Evolutionary conservation across 2,329 filamentous ascomycete genomes (phyloP).

Genomic region (Endoconidiophora laricicola): DNA sequence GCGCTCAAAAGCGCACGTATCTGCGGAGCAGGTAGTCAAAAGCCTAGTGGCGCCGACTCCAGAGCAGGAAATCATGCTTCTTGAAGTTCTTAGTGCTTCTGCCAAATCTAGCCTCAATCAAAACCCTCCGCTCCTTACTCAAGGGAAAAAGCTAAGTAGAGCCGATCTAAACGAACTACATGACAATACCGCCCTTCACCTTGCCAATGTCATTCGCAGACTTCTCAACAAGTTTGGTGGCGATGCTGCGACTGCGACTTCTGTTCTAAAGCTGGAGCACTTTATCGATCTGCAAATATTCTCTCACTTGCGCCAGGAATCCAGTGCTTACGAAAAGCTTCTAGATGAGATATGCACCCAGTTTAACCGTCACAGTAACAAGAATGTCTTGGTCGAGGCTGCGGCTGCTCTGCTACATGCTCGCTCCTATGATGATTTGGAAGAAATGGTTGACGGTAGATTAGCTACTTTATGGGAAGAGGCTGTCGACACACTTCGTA

Average conservation of each 20-base stretch:
- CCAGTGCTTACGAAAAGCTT: conserved; percentile 60
- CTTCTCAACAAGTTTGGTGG: conserved; percentile 88
- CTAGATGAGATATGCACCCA: conserved; percentile 88
- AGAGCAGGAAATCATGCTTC: conserved; percentile 65
- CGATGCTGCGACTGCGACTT: conserved; percentile 69
- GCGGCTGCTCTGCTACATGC: conserved; percentile 70
- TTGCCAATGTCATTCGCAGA: conserved; percentile 65
- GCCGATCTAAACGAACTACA: conserved; percentile 53
- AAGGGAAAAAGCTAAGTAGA: conserved; percentile 38
- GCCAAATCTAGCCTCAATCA: conserved; percentile 57
- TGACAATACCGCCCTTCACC: conserved; percentile 60
- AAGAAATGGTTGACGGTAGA: conserved; percentile 69
- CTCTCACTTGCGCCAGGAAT: conserved; percentile 73
- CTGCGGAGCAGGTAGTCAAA: conserved; percentile 46
- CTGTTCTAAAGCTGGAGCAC: conserved; percentile 72
- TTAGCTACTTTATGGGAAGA: conserved; percentile 77
- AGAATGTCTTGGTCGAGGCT: conserved; percentile 69
- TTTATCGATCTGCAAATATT: conserved; percentile 77
- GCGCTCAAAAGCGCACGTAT: conserved; percentile 28
- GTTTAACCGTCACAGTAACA: conserved; percentile 82
- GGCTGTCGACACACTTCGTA: conserved; percentile 53
- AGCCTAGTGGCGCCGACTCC: conserved; percentile 55
- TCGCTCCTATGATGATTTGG: conserved; percentile 70
- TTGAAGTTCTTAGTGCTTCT: conserved; percentile 72
- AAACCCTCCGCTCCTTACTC: conserved; percentile 15